Percentiles rank a stretch among this genome's conserved stretches.
Conservation (phyloP, 202 grass and related monocot genomes). For the Carex arenaria region DNA sequence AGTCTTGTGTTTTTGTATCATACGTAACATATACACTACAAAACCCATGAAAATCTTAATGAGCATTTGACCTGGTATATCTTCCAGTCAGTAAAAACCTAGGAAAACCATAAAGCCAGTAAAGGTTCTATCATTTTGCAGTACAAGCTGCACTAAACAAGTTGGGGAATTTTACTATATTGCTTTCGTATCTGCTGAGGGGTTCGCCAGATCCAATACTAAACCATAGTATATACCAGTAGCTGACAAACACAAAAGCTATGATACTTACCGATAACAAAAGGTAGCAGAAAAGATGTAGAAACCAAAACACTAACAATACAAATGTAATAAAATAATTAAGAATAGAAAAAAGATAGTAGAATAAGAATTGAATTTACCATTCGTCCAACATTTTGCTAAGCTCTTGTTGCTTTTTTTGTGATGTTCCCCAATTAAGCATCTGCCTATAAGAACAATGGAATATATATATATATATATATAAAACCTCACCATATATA, state of each 20-base stretch:
- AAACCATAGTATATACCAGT: not conserved
- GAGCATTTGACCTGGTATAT: not conserved
- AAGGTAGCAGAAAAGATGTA: slow-evolving; percentile 8
- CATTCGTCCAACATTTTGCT: slow-evolving; percentile 97
- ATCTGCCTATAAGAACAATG: slow-evolving; percentile 62
- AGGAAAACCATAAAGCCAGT: too few species aligned
- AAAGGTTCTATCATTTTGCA: too few species aligned
- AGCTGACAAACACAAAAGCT: not conserved
- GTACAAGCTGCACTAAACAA: too few species aligned
- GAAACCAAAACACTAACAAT: not conserved
- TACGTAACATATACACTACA: not conserved
- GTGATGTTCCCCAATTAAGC: slow-evolving; percentile 86
- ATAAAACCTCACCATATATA: not conserved
- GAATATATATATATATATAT: slow-evolving; percentile 6
- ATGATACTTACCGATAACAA: not conserved
- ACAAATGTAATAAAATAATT: not conserved
- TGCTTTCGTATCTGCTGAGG: too few species aligned
- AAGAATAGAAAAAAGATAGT: slow-evolving; percentile 8
- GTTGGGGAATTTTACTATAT: too few species aligned
- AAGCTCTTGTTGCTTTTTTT: slow-evolving; percentile 78
- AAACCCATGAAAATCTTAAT: not conserved
- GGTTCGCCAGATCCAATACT: too few species aligned
- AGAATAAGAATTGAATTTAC: slow-evolving; percentile 38
- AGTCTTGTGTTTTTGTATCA: not conserved
- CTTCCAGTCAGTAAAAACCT: too few species aligned